These are phyloP conservation scores for Cryphonectria parasitica DNA, from an alignment of 2,329 filamentous ascomycete species.

Conservation along the genomic window DNA sequence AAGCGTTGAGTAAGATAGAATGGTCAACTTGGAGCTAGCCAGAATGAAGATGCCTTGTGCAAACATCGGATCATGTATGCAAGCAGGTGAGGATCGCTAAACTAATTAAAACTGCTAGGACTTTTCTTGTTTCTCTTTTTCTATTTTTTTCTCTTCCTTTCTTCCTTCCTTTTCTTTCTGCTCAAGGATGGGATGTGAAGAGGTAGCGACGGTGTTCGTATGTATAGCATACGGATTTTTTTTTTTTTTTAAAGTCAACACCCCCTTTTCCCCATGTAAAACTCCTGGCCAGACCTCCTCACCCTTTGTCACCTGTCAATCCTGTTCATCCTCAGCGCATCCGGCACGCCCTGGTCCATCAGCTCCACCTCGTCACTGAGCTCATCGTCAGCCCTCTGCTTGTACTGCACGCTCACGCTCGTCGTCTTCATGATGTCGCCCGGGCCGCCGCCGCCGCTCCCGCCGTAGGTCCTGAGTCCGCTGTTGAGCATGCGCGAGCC, in stretches of 20 bases:
- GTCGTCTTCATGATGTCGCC: slow-evolving; percentile 27
- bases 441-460: slow-evolving; percentile 7
- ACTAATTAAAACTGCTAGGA: neutral
- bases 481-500: slow-evolving; percentile 21
- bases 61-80: too few species aligned
- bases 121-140: neutral
- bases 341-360: slow-evolving; percentile 19
- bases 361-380: slow-evolving; percentile 28
- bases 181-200: neutral
- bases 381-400: slow-evolving; percentile 17
- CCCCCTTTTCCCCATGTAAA: too few species aligned
- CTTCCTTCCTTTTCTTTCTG: neutral
- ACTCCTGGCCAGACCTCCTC: neutral
- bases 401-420: slow-evolving; percentile 25
- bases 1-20: too few species aligned
- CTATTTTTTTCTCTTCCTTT: neutral
- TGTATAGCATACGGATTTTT: neutral
- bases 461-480: slow-evolving; percentile 16
- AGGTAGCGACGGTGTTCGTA: neutral
- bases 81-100: neutral
- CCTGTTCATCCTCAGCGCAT: neutral
- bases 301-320: neutral
- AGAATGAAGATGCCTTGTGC: too few species aligned
- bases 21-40: too few species aligned
- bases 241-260: too few species aligned